Evolutionary conservation across 306 rosid species (phyloP).

Genomic region (Acacia confusa): DNA sequence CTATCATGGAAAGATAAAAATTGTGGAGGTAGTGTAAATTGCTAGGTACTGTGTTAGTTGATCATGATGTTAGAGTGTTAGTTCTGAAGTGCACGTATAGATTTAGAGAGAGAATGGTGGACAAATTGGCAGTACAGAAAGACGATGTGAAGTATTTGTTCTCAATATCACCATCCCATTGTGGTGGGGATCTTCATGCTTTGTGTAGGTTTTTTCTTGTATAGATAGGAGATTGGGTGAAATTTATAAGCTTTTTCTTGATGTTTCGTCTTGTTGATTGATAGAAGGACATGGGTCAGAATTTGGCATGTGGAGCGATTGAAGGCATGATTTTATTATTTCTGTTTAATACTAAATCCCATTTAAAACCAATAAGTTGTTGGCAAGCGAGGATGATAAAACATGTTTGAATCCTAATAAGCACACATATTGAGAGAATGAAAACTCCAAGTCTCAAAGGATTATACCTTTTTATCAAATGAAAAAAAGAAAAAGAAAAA

Average conservation of each 20-base stretch:
- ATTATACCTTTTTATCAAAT: too few species aligned
- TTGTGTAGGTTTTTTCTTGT: background rate
- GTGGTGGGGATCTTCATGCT: background rate
- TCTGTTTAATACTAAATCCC: background rate
- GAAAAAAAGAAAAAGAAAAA: too few species aligned
- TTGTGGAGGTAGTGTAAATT: constrained; percentile 57
- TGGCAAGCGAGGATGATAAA: too few species aligned
- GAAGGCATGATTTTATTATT: background rate
- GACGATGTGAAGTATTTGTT: constrained; percentile 23
- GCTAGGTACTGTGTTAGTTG: constrained; percentile 39
- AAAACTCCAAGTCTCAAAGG: too few species aligned
- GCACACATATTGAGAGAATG: too few species aligned
- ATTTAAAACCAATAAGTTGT: too few species aligned
- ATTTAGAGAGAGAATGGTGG: background rate
- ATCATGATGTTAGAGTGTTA: background rate
- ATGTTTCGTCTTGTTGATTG: background rate
- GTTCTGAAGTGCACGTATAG: constrained; percentile 34
- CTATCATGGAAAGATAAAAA: constrained; percentile 23
- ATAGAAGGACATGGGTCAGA: background rate
- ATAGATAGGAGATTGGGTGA: background rate
- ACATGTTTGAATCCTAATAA: too few species aligned
- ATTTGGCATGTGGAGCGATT: background rate
- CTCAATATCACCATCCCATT: background rate
- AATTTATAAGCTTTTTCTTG: background rate
- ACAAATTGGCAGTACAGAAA: constrained; percentile 6